Evolutionary conservation across 345 rosid species (phyloP), one percentile per base, ranked within the genome.

Genomic region (Excoecaria agallocha): DNA sequence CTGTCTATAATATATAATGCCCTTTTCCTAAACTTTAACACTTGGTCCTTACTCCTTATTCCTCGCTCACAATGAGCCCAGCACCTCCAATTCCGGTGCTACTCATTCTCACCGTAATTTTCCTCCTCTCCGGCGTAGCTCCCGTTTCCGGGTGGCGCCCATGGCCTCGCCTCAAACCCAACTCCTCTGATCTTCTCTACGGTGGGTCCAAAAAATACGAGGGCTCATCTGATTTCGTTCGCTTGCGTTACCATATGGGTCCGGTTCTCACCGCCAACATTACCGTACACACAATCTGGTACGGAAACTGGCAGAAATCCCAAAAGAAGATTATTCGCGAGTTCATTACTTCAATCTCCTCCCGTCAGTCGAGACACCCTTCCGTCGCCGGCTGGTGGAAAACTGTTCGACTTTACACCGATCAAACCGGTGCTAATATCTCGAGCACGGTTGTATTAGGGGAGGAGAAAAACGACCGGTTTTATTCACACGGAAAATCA

Each of bases 311-410:
- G 98, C 71, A 80, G 35, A 85, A 74, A 60, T 65, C 88, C 25
- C 98, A 95, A 78, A 95, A 95, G 76, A 87, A 86, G 73, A 88
- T 93, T 76, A 91, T 95, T 77, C 89, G 96, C 6, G 97, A 90
- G 84, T 95, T 95, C 87, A 84, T 95, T 49, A 77, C 67, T 84
- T 91, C 99, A 16, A 86, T 95, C 82, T 90, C 97, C 48, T 88
- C 91, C 68, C 80, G 70, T 24, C 71, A 73, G 52, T 61, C 92
- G 2, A 82, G 75, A 60, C 89, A 45, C 24, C 97, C 99, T 0
- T 90, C 98, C 12, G 92, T 95, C 69, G 74, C 96, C 75, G 93
- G 94, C 12, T 95, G 99, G 99, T 95, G 99, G 99, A 89, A 80
- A 76, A 90, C 91, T 76, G 98, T 90, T 2, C 93, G 85, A 79